phyloP scores from a whole-genome alignment of 495 filamentous ascomycete species.

The Margaritispora aquatica region DNA sequence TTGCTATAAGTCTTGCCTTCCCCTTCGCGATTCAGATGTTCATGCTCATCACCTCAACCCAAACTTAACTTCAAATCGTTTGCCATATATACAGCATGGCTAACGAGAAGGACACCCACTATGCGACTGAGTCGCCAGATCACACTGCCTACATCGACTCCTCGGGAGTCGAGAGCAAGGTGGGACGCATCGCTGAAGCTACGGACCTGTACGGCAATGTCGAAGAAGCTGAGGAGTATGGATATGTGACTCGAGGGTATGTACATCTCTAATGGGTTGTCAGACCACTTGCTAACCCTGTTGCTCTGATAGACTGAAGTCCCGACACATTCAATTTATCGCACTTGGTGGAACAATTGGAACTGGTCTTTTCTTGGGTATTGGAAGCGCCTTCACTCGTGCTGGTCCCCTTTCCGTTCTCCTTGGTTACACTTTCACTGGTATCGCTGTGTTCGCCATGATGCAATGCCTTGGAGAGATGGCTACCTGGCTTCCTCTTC shows the following conservation, averaged over 20 bases:
- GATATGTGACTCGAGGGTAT: slow-evolving; percentile 26
- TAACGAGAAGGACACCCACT: slow-evolving; percentile 11
- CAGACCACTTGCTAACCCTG: background rate
- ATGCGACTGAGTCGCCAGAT: slow-evolving; percentile 4
- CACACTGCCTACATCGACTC: slow-evolving; percentile 17
- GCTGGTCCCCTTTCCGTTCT: slow-evolving; percentile 62
- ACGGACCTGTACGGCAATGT: slow-evolving; percentile 21
- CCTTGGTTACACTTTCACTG: slow-evolving; percentile 64
- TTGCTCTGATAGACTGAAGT: slow-evolving; percentile 25
- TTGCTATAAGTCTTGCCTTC: background rate
- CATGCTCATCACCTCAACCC: background rate
- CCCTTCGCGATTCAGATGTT: background rate
- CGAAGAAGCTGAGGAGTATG: slow-evolving; percentile 22
- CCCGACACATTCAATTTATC: slow-evolving; percentile 56
- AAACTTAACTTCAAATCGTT: background rate
- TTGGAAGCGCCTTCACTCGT: slow-evolving; percentile 53
- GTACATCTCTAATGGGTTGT: background rate
- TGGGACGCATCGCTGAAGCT: slow-evolving; percentile 18
- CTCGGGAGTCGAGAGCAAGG: slow-evolving; percentile 13
- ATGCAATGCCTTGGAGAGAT: slow-evolving; percentile 37
- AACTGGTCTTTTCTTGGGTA: slow-evolving; percentile 70
- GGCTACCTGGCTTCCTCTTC: slow-evolving; percentile 50
- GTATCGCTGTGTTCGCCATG: slow-evolving; percentile 55
- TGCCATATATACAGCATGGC: background rate
- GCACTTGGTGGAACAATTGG: slow-evolving; percentile 67